phyloP scores from a whole-genome alignment of 352 stramenopile species.

The Pythium sp. region DNA sequence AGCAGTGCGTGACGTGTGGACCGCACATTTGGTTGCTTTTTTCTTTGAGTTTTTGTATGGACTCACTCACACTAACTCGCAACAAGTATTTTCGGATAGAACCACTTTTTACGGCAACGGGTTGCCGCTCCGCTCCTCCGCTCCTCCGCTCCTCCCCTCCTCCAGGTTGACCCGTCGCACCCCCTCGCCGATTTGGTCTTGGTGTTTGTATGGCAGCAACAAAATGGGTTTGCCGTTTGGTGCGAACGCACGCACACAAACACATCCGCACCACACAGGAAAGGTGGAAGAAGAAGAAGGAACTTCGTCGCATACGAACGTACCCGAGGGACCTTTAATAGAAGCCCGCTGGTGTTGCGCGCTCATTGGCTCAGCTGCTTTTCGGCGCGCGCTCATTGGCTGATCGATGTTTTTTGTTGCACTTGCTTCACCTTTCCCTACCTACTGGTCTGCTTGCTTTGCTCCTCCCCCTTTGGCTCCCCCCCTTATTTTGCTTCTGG shows the following conservation, averaged over 20 bases:
- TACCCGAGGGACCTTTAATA: constrained; percentile 3
- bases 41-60: too few species aligned
- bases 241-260: constrained; percentile 1
- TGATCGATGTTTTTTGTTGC: constrained; percentile 18
- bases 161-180: not conserved
- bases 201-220: constrained; percentile 4
- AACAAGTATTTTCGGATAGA: too few species aligned
- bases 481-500: constrained; percentile 13
- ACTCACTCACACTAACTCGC: too few species aligned
- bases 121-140: too few species aligned
- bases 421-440: constrained; percentile 17
- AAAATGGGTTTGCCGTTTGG: constrained; percentile 6
- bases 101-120: too few species aligned
- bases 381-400: constrained; percentile 19
- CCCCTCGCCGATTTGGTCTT: constrained; percentile 5
- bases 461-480: constrained; percentile 12
- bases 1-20: too few species aligned
- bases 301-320: constrained; percentile 21
- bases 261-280: constrained; percentile 7
- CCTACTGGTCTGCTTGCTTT: constrained; percentile 9
- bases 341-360: not conserved
- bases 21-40: too few species aligned
- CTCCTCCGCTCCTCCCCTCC: too few species aligned
- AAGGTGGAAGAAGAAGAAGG: constrained; percentile 13
- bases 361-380: constrained; percentile 13